Base-by-base conservation (phyloP, 306 rosid species). In the Chamaecrista fasciculata region DNA sequence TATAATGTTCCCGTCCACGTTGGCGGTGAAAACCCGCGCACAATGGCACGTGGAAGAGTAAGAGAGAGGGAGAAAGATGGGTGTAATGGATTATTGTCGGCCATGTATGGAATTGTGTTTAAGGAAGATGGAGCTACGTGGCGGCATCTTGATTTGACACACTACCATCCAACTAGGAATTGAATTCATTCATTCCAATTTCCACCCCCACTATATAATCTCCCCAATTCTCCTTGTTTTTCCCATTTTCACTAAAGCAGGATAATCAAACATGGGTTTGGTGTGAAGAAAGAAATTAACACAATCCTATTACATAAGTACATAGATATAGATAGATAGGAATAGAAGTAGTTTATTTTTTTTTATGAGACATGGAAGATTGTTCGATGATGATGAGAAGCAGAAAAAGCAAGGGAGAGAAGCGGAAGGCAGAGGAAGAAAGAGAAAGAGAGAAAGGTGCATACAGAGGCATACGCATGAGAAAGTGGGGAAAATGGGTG, bases 401-500 rank as follows among this genome's bases (percentile, higher is more conserved):
- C 25, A 26, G 47, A 21, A 0, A 39, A 50, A 9, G 39, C 50
- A 9, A 50, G 47, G 23, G 76, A 8, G 83, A 72, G 55, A 82
- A 73, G 79, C 11, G 83, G 72, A 79, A 84, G 72, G 72, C 48
- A 31, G 75, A 72, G 14, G 79, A 46, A 4, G 62, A 58, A 58
- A 31, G 76, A 70, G 18, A 78, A 51, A 4, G 62, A 58, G 91
- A 77, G 51, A 90, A 86, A 76, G 95, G 85, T n/a, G n/a, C n/a
- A 0, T 94, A 91, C 71, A 78, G 95, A 72, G 99, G 99, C 5
- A 94, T 94, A 53, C 61, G 99, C 96, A 94, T 94, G 99, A 86
- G 99, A 72, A 94, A 94, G 97, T 94, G 99, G 99, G 99, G 99
- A 0, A 94, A 94, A 85, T 94, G 99, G 99, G 99, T 94, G 58